These are phyloP conservation scores for Starmerella apicola DNA, from an alignment of 805 yeast species.

Conservation along the genomic window DNA sequence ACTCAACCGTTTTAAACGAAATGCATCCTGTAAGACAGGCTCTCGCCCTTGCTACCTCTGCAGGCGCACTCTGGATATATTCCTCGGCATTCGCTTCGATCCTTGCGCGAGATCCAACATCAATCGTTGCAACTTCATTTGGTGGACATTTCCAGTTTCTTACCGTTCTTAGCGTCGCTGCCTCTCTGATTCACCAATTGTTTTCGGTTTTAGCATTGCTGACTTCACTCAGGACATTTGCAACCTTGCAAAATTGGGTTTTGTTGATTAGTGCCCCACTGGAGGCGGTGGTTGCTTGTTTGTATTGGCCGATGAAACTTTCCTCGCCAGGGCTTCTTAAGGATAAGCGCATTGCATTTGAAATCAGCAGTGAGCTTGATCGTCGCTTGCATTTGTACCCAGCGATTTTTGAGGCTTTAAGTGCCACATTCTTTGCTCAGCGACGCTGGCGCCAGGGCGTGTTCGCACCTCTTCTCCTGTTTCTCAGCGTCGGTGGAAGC, in stretches of 20 bases:
- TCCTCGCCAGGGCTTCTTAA: constrained; percentile 23
- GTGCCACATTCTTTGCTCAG: constrained; percentile 22
- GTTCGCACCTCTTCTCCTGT: constrained; percentile 15
- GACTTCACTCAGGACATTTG: constrained; percentile 20
- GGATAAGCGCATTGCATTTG: constrained; percentile 21
- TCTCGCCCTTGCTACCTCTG: constrained; percentile 9
- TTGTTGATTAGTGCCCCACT: constrained; percentile 25
- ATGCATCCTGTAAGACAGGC: constrained; percentile 6
- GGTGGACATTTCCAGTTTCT: constrained; percentile 31
- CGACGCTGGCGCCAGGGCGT: constrained; percentile 22
- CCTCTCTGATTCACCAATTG: constrained; percentile 19
- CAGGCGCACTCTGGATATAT: constrained; percentile 16
- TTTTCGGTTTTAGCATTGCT: constrained; percentile 25
- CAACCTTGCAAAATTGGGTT: constrained; percentile 17
- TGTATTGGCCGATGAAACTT: constrained; percentile 27
- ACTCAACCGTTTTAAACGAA: neutral
- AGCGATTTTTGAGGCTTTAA: constrained; percentile 19
- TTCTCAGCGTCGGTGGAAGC: constrained; percentile 19
- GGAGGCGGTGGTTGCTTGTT: constrained; percentile 24
- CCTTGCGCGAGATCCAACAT: constrained; percentile 9
- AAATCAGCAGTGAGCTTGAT: constrained; percentile 24
- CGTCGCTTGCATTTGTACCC: constrained; percentile 26
- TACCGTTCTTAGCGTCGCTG: constrained; percentile 23
- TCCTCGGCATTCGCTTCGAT: constrained; percentile 15
- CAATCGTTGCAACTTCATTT: constrained; percentile 16